A percentile compares a stretch with the other conserved stretches of the same genome.
Evolutionary conservation across 306 rosid genomes (phyloP).

Genomic region (Ammopiptanthus mongolicus): DNA sequence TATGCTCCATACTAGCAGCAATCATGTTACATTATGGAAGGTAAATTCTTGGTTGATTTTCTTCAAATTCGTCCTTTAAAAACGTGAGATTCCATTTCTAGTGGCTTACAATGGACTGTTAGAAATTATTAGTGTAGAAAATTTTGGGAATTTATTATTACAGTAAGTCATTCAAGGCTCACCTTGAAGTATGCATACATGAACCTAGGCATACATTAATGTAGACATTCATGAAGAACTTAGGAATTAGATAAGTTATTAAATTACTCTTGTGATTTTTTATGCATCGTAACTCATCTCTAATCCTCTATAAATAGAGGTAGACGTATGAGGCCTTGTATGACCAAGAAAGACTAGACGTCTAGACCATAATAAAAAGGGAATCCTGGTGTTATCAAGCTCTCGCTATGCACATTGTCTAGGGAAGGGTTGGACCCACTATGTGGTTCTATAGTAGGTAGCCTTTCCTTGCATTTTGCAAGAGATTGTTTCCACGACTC

Average conservation of each 20-base stretch:
- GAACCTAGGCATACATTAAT: neutral
- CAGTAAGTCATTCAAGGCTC: neutral
- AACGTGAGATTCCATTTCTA: neutral
- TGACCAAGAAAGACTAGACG: neutral
- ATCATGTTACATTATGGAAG: constrained; percentile 77
- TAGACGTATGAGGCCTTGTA: too few species aligned
- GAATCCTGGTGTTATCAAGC: too few species aligned
- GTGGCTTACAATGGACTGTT: neutral
- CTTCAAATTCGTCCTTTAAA: constrained; percentile 17
- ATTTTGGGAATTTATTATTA: too few species aligned
- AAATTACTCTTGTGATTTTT: neutral
- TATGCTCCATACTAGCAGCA: constrained; percentile 69
- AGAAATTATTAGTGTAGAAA: neutral
- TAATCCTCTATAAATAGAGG: too few species aligned
- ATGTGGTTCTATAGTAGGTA: too few species aligned
- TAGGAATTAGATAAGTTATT: neutral
- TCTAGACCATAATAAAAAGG: too few species aligned
- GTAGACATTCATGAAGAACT: neutral
- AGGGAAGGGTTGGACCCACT: too few species aligned
- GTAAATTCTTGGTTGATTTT: constrained; percentile 38
- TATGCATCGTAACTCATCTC: too few species aligned
- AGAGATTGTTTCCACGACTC: too few species aligned
- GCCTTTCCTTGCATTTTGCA: too few species aligned
- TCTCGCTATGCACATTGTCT: too few species aligned
- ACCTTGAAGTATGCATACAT: neutral